phyloP scores from a whole-genome alignment of 2,329 filamentous ascomycete genomes.

The Fusarium tupiense region DNA sequence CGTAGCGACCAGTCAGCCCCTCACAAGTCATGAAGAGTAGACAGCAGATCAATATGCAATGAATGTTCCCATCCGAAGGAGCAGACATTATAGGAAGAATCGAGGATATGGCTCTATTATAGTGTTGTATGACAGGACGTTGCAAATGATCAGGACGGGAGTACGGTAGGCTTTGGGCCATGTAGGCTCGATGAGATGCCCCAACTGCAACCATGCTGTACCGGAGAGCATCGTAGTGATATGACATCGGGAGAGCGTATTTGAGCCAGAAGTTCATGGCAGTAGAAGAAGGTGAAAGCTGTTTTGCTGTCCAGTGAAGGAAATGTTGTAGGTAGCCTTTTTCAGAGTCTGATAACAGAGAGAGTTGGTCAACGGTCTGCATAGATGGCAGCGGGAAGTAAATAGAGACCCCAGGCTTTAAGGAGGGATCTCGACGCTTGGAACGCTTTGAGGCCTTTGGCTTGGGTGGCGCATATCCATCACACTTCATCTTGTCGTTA shows the following conservation, averaged over 20 bases:
- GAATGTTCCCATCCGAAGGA: not conserved
- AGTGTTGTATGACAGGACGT: slow-evolving; percentile 6
- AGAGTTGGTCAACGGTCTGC: not conserved
- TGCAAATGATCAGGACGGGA: not conserved
- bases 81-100: slow-evolving; percentile 5
- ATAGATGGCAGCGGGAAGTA: not conserved
- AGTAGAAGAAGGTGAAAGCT: not conserved
- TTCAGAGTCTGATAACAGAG: not conserved
- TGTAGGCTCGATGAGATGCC: slow-evolving; percentile 10
- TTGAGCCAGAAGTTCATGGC: slow-evolving; percentile 2
- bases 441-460: not conserved
- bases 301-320: not conserved
- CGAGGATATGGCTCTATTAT: slow-evolving; percentile 9
- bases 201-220: slow-evolving; percentile 17
- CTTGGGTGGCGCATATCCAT: slow-evolving; percentile 10
- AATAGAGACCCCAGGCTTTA: not conserved
- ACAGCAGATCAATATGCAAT: slow-evolving; percentile 2
- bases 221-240: not conserved
- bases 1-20: slow-evolving; percentile 1
- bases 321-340: slow-evolving; percentile 3
- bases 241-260: slow-evolving; percentile 10
- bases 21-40: slow-evolving; percentile 8
- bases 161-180: not conserved
- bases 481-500: slow-evolving; percentile 16
- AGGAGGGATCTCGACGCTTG: not conserved